These are phyloP conservation scores for Syzygium aqueum DNA, from an alignment of 345 rosid species.

Conservation along the genomic window DNA sequence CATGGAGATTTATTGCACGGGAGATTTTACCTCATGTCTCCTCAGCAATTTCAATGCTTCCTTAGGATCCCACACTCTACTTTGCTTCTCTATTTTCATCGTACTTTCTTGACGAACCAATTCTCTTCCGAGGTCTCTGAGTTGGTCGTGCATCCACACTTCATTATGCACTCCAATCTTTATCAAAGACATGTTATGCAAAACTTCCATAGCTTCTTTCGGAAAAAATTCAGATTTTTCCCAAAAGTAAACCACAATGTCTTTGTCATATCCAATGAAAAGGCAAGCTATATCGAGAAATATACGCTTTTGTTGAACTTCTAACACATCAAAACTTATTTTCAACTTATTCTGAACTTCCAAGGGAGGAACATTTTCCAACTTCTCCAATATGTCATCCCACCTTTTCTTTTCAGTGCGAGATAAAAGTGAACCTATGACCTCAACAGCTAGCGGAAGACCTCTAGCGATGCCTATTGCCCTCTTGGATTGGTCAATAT, in stretches of 20 bases:
- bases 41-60: background rate
- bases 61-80: background rate
- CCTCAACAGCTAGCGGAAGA: background rate
- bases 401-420: background rate
- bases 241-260: background rate
- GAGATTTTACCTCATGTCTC: background rate
- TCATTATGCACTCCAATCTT: background rate
- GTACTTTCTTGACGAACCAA: background rate
- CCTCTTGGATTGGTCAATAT: background rate
- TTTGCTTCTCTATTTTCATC: background rate
- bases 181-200: background rate
- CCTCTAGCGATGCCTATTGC: background rate
- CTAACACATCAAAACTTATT: background rate
- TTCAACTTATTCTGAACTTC: background rate
- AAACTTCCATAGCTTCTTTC: background rate
- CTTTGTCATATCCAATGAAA: background rate
- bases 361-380: background rate
- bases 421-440: background rate
- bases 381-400: background rate
- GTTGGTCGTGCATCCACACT: slow-evolving; percentile 2
- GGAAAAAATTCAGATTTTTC: background rate
- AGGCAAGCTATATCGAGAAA: slow-evolving; percentile 2
- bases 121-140: background rate
- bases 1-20: no score
- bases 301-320: background rate